Conservation (phyloP, 768 basidiomycete species). For the Podaxis sp. region DNA sequence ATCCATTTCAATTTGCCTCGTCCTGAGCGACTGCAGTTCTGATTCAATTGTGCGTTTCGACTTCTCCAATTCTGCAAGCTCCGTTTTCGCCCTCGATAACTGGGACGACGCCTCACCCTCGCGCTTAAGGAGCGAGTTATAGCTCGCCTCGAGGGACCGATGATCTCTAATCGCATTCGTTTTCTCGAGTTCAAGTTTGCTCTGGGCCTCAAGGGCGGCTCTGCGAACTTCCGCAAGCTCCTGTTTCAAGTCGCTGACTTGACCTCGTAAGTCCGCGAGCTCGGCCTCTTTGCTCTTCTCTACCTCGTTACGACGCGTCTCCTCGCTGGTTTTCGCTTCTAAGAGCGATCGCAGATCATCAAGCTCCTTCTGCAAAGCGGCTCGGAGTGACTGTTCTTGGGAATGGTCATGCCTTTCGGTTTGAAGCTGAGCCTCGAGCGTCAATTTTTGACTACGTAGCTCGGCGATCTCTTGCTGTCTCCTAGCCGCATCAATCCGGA, state of each 20-base stretch:
- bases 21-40: constrained; percentile 68
- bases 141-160: constrained; percentile 54
- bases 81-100: constrained; percentile 46
- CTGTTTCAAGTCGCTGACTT: constrained; percentile 59
- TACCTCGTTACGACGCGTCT: constrained; percentile 77
- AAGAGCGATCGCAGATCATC: constrained; percentile 84
- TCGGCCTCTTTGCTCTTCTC: constrained; percentile 89
- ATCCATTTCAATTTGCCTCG: constrained; percentile 69
- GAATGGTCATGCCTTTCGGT: constrained; percentile 55
- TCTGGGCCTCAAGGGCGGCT: constrained; percentile 62
- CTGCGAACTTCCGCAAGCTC: constrained; percentile 69
- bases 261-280: constrained; percentile 65
- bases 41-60: constrained; percentile 66
- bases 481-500: constrained; percentile 54
- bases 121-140: constrained; percentile 63
- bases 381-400: constrained; percentile 45
- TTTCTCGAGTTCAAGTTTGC: constrained; percentile 73
- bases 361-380: constrained; percentile 76
- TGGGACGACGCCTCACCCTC: constrained; percentile 54
- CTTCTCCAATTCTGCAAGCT: constrained; percentile 64
- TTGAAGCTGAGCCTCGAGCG: constrained; percentile 59
- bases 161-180: constrained; percentile 66
- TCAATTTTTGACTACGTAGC: constrained; percentile 68
- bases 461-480: constrained; percentile 63
- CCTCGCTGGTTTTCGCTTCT: constrained; percentile 85